Evolutionary conservation across 805 yeast species (phyloP), one percentile per base, ranked within the genome.

Genomic region (Yarrowia deformans): DNA sequence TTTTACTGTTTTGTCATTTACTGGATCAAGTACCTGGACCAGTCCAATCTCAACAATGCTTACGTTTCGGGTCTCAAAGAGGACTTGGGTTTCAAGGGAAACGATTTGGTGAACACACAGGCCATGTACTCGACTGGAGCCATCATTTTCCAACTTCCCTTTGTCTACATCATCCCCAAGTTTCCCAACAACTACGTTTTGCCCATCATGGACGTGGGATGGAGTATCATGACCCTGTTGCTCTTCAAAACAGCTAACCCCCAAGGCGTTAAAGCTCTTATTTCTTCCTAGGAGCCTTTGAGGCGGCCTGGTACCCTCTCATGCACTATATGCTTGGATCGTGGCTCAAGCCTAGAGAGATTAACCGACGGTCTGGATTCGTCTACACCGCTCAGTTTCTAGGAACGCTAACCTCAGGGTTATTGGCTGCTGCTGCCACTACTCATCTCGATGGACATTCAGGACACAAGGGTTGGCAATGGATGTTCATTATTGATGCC

Each of bases 251-350:
- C 45, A 16, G 5, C 18, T 8, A 42, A 42, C 19, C 45, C 45
- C 8, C 19, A 19, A 6, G 45, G 45, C 5, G 45, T 42, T 4
- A 42, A 42, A 42, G 45, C 45, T 8, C 45, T 42, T 1, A 16
- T 16, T 42, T 42, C 16, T 42, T 42, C 9, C 19, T 42, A 1
- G 45, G 45, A 16, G 45, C 45, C 16, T 42, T 42, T 19, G 45
- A 42, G 10, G 45, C 45, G 6, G 45, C 45, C 19, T 42, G 45
- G 45, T 42, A 42, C 45, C 45, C 45, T 1, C 45, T 42, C 9
- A 42, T 42, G 45, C 45, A 42, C 19, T 42, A 42, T 7, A 42
- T 42, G 45, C 45, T 42, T n/a, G 45, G 45, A 42, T 42, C 45
- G 10, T 42, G 45, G 45, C 45, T 42, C 8, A 42, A 42, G n/a